Evolutionary conservation across 2,329 filamentous ascomycete species (phyloP), one percentile per base, ranked within the genome.

Genomic region (Cytospora piceicola): DNA sequence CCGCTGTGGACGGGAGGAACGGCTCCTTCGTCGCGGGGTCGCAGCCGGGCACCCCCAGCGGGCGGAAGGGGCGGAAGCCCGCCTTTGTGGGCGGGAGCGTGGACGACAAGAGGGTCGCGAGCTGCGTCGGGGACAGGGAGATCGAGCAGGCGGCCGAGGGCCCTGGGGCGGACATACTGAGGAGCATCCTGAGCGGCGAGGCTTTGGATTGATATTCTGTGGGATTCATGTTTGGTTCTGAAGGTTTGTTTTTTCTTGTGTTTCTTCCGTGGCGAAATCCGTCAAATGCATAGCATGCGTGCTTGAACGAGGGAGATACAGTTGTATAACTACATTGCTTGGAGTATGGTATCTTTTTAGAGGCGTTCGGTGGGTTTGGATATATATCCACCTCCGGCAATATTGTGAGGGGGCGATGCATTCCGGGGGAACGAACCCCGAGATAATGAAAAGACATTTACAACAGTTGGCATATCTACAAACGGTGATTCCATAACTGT

Each of bases 41-140:
- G 30, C 66, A 68, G 49, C 74, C 86, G 36, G 87, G 88, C 68
- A 93, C 91, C 11, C 91, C 92, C 1, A 91, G 90, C 70, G 90
- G 90, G 73, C 64, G 66, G 29, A 68, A 87, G 87, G 62, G 86
- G 1, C 84, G 87, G 70, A 85, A 85, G 71, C 77, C 80, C 27
- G 79, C 77, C n/a, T 84, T 85, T 74, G 74, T 76, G 73, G 61
- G 75, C 74, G 85, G 74, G 73, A 81, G 77, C 68, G 81, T 77
- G 1, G 93, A 97, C 70, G 93, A 96, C 76, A 90, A 88, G 76
- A 85, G 89, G 63, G 85, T 96, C 57, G 89, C 90, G 3, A 93
- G 92, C 77, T 91, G 88, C 73, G 90, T 94, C 24, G 88, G 88
- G n/a, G 89, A 92, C 73, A 90, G 87, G 73, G 93, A 97, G 78